Evolutionary conservation across 2,329 filamentous ascomycete species (phyloP), one percentile per base, ranked within the genome.

Genomic region (Cordyceps farinosa): DNA sequence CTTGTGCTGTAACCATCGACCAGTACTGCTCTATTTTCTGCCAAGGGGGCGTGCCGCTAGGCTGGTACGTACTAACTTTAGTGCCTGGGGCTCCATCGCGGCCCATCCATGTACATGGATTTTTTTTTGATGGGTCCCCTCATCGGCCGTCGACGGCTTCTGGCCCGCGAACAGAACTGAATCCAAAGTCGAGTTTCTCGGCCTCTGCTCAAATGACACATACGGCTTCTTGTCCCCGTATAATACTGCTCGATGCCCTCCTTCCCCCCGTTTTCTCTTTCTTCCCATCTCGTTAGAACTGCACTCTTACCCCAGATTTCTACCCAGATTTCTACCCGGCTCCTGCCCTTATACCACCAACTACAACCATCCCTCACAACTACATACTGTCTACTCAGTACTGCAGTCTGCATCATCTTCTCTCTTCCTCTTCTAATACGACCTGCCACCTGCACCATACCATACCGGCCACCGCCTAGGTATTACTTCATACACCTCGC

Each of bases 161-260:
- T 54, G 50, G 50, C 48, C 58, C 58, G 50, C 58, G 58, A 40
- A 61, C 44, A 27, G 47, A 52, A 38, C 44, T 32, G 53, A 51
- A 50, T 38, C 45, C 56, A 50, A 36, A 22, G 7, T 56, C 32
- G 36, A 54, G 50, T 44, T 38, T 32, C 57, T 40, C 36, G 38
- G 38, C 36, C 48, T 38, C 51, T 36, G 47, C 48, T 58, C 32
- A 44, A 61, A 48, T 48, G 51, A 50, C 51, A 62, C 59, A 55
- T 27, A 30, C 27, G 3, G 6, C 9, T 9, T 52, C 8, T 2
- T 54, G 38, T 48, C 45, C 45, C 58, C 36, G 30, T 62, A 62
- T 62, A 62, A 29, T 62, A 62, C 50, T 55, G 42, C 42, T 62
- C 22, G 29, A 62, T 55, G 42, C 51, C 60, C 60, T 61, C 59